phyloP scores from a whole-genome alignment of 139 green algal species.

The Gonium pectorale region DNA sequence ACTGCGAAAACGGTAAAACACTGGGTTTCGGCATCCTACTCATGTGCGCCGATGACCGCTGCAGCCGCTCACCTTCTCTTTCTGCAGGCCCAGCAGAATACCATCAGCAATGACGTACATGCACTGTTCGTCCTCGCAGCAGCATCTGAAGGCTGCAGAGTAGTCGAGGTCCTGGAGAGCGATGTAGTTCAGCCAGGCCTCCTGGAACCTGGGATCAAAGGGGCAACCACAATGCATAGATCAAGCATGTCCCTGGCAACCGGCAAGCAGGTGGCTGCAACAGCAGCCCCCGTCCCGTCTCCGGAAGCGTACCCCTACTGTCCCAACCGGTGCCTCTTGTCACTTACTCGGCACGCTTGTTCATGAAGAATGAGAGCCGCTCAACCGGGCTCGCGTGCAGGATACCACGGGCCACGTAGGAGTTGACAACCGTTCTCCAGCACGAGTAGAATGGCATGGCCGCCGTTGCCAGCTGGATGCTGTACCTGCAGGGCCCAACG shows the following conservation, averaged over 20 bases:
- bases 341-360: neutral
- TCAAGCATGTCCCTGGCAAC: neutral
- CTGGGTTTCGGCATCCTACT: too few species aligned
- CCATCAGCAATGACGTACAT: conserved; percentile 6
- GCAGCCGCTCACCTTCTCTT: neutral
- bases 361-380: neutral
- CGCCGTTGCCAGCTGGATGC: neutral
- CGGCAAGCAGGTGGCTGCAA: neutral
- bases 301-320: too few species aligned
- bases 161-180: neutral
- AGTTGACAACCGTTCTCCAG: neutral
- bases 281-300: neutral
- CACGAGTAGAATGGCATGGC: neutral
- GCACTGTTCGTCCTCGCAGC: neutral
- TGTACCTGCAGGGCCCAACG: too few species aligned
- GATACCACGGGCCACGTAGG: neutral
- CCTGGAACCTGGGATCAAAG: neutral
- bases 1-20: too few species aligned
- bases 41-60: too few species aligned
- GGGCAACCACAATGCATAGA: neutral
- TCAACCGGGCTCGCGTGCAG: neutral
- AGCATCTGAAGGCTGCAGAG: neutral
- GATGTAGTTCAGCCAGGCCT: neutral
- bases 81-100: neutral
- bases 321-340: too few species aligned